Evolutionary conservation across 2,329 filamentous ascomycete species (phyloP).

Genomic region (Akanthomyces uredinophilus): DNA sequence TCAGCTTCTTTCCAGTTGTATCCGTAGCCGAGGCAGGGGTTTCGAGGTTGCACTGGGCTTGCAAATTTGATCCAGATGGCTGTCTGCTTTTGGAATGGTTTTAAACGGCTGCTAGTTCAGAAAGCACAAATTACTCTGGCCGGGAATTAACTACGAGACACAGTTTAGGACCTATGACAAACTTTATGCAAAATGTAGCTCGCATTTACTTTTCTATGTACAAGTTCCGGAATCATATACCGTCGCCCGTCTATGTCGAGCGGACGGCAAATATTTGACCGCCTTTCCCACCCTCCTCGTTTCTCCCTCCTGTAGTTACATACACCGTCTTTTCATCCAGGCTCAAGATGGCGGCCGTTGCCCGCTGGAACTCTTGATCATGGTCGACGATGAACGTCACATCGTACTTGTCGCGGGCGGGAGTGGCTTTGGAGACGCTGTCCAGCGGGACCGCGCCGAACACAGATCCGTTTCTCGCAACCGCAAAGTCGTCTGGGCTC

Average conservation of each 20-base stretch:
- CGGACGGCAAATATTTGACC: constrained; percentile 12
- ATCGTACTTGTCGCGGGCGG: neutral
- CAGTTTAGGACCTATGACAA: neutral
- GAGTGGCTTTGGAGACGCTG: constrained; percentile 6
- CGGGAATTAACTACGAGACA: neutral
- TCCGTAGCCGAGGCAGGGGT: neutral
- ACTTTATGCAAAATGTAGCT: neutral
- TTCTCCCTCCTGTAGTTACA: constrained; percentile 15
- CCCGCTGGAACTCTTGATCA: constrained; percentile 6
- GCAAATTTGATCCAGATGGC: neutral
- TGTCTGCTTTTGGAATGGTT: neutral
- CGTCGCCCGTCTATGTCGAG: neutral
- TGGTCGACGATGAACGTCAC: constrained; percentile 6
- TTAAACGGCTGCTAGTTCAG: neutral
- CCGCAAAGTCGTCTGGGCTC: constrained; percentile 18
- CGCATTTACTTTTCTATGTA: neutral
- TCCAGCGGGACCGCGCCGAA: constrained; percentile 14
- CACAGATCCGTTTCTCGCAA: constrained; percentile 16
- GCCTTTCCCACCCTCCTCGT: neutral
- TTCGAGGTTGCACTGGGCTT: neutral
- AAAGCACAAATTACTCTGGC: neutral
- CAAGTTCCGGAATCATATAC: neutral
- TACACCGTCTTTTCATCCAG: constrained; percentile 18
- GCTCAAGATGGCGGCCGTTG: constrained; percentile 17
- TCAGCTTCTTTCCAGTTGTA: neutral